Percentiles rank a stretch among this genome's conserved stretches.
Evolutionary conservation across 1,284 basidiomycete species (phyloP).

Genomic region (Sporisorium iseilematis-ciliati): DNA sequence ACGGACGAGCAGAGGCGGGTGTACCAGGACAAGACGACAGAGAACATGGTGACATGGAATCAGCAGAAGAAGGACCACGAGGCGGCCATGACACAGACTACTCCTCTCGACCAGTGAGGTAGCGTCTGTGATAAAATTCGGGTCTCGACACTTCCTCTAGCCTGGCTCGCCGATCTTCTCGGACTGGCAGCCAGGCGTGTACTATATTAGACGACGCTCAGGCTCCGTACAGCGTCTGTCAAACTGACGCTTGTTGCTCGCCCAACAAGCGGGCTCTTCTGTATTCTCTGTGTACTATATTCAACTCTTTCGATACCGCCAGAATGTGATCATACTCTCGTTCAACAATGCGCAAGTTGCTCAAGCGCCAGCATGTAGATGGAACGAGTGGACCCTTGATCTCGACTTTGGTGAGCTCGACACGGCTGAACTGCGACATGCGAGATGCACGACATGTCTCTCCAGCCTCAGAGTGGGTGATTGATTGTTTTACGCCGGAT

Average conservation of each 20-base stretch:
- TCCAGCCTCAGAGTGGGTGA: no score
- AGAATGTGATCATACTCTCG: constrained; percentile 8
- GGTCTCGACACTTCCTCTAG: background rate
- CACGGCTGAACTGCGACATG: background rate
- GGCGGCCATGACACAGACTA: constrained; percentile 26
- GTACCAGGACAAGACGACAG: constrained; percentile 61
- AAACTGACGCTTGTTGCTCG: no score
- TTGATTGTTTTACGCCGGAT: background rate
- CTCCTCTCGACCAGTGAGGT: constrained; percentile 30
- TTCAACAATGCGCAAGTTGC: background rate
- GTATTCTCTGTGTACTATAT: constrained; percentile 23
- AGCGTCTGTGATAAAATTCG: background rate
- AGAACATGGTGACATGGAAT: constrained; percentile 60
- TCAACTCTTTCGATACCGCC: constrained; percentile 22
- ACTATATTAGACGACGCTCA: constrained; percentile 8
- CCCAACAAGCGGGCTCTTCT: background rate
- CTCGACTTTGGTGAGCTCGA: constrained; percentile 1
- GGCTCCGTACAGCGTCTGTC: background rate
- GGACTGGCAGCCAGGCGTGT: constrained; percentile 11
- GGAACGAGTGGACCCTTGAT: background rate
- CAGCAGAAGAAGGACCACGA: constrained; percentile 60
- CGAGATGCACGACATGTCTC: no score
- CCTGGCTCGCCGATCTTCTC: background rate
- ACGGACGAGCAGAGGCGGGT: constrained; percentile 58
- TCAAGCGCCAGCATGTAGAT: background rate